A percentile compares a stretch with the other conserved stretches of the same genome.
These are phyloP conservation scores for Euphorbia celastroides DNA, from an alignment of 441 rosid genomes.

Conservation along the genomic window DNA sequence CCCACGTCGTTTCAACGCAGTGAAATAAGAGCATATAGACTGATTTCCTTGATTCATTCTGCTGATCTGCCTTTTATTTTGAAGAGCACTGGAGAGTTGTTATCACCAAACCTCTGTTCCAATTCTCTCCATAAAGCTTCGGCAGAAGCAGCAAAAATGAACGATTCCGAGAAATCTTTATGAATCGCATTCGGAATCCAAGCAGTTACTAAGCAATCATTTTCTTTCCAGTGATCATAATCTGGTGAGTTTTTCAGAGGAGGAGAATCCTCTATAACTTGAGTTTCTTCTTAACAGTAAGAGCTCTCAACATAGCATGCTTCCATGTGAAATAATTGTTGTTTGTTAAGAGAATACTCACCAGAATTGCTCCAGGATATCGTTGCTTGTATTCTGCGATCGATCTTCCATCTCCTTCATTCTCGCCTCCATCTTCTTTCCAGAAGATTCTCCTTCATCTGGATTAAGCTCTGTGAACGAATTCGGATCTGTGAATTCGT, in stretches of 20 bases:
- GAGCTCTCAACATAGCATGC: too few relatives aligned
- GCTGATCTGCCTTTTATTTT: not conserved
- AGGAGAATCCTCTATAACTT: too few relatives aligned
- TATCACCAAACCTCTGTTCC: not conserved
- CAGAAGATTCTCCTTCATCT: too few relatives aligned
- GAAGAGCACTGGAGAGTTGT: not conserved
- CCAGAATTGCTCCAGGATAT: too few relatives aligned
- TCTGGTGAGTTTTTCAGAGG: not conserved
- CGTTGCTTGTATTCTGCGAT: too few relatives aligned
- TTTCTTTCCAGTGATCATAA: not conserved
- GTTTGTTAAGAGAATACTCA: too few relatives aligned
- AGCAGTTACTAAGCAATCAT: not conserved
- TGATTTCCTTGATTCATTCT: not conserved
- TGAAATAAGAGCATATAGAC: not conserved
- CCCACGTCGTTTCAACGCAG: not conserved
- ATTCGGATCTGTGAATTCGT: too few relatives aligned
- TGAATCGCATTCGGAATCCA: not conserved
- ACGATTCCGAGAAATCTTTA: not conserved
- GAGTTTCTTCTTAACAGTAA: too few relatives aligned
- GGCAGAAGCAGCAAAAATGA: not conserved
- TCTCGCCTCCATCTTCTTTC: too few relatives aligned
- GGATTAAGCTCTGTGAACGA: too few relatives aligned
- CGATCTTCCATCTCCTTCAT: too few relatives aligned
- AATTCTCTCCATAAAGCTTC: not conserved
- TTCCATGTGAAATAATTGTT: too few relatives aligned